phyloP scores from a whole-genome alignment of 1,284 basidiomycete genomes.

The Coniophora puteana region DNA sequence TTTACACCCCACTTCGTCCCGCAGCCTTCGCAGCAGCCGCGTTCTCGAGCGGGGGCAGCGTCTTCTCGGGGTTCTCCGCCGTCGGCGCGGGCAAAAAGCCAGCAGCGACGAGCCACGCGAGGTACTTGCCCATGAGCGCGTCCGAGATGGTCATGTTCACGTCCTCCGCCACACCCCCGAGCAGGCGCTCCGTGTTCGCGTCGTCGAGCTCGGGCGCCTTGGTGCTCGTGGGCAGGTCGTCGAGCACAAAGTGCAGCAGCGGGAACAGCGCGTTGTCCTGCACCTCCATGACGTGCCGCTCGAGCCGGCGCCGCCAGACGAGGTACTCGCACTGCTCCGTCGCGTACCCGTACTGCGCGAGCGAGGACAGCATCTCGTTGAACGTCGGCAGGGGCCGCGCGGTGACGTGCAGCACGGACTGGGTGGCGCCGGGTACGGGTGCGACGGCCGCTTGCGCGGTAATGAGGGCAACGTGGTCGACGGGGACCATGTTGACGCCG shows the following conservation, averaged over 20 bases:
- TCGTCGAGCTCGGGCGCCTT: constrained; percentile 94
- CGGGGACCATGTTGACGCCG: constrained; percentile 97
- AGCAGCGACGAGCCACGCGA: constrained; percentile 92
- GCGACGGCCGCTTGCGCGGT: constrained; percentile 68
- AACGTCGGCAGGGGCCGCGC: constrained; percentile 87
- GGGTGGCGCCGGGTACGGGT: constrained; percentile 44
- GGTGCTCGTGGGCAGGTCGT: constrained; percentile 95
- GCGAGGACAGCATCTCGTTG: constrained; percentile 81
- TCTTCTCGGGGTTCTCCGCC: constrained; percentile 31
- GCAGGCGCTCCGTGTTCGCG: constrained; percentile 70
- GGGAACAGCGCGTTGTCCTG: constrained; percentile 98
- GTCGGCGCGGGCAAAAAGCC: constrained; percentile 79
- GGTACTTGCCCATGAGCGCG: constrained; percentile 79
- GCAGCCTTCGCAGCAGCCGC: constrained; percentile 36
- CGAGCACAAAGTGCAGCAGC: constrained; percentile 93
- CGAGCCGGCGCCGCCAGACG: constrained; percentile 87
- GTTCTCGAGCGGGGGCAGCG: constrained; percentile 39
- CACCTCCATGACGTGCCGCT: constrained; percentile 90
- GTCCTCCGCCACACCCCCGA: constrained; percentile 42
- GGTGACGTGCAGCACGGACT: constrained; percentile 85
- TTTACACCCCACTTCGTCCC: constrained; percentile 42
- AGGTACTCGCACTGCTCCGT: constrained; percentile 86
- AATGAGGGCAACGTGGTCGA: constrained; percentile 92
- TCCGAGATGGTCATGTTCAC: constrained; percentile 72
- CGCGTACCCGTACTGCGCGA: constrained; percentile 80